Base-by-base conservation (phyloP, 73 alveolate genomes). In the Diophrys sp. region DNA sequence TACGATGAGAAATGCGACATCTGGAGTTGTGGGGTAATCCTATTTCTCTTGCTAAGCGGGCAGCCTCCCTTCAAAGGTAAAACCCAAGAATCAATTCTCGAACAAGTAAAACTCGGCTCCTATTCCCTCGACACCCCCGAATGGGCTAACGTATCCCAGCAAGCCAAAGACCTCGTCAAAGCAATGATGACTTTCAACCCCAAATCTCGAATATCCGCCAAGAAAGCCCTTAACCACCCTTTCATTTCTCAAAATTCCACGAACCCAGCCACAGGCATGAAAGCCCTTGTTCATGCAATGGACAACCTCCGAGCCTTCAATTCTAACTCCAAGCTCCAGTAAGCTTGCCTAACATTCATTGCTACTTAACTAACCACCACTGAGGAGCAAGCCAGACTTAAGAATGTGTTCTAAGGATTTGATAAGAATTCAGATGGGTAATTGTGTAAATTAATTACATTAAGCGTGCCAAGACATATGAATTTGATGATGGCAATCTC, bases 51-150 rank as follows among this genome's bases (percentile, higher is more conserved):
- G 56, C 86, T 93, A 67, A 75, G 90, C 55, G 98, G 93, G n/a
- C 79, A 85, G 33, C 98, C 98, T 33, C 98, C 98, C 33, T 92
- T 92, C 78, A 87, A 91, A 11, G 98, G 96, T 0, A 77, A 77
- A 31, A 69, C 77, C 28, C 89, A 88, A 44, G 73, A 82, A 1
- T 91, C 73, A 31, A 87, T 91, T n/a, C 57, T 89, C n/a, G 73
- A 69, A 31, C 84, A 76, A 54, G 92, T 91, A 1, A 56, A 30
- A 31, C 32, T 34, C 5, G 97, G 97, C 5, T 79, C 80, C 56
- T 73, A 70, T 67, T 72, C 53, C 74, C 33, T 90, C 34, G 72
- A 89, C 67, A 33, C 88, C 74, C 29, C 31, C 1, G 83, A 5
- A 1, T 80, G 88, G 88, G 29, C 44, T 53, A 31, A 28, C 55